Conservation (phyloP, 2,329 filamentous ascomycete genomes). For the Curvularia eragrostidis region DNA sequence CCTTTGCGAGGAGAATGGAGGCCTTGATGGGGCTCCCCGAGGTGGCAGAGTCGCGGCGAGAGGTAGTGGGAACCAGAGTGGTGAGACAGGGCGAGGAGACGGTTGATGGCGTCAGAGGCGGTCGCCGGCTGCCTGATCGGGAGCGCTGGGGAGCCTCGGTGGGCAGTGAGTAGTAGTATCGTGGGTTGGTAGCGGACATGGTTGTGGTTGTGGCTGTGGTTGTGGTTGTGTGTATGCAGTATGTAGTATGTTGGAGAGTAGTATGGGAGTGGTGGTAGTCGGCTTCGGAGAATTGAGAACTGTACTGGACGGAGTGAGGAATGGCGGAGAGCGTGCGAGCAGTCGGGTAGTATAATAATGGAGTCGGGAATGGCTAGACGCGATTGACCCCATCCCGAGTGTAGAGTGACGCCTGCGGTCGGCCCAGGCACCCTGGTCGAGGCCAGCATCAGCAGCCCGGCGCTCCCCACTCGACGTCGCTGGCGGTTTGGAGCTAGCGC, state of each 20-base stretch:
- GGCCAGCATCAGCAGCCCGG: conserved; percentile 46
- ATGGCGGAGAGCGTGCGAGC: conserved; percentile 18
- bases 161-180: conserved; percentile 50
- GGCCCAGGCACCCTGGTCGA: conserved; percentile 40
- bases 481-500: conserved; percentile 36
- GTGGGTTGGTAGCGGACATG: conserved; percentile 43
- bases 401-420: conserved; percentile 41
- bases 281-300: conserved; percentile 24
- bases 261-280: conserved; percentile 1
- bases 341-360: conserved; percentile 42
- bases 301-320: conserved; percentile 15
- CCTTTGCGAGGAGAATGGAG: conserved; percentile 52
- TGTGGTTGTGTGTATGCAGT: background rate
- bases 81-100: conserved; percentile 55
- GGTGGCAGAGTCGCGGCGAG: conserved; percentile 50
- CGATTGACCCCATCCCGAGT: conserved; percentile 49
- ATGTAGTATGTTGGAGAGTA: background rate
- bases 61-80: conserved; percentile 49
- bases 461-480: conserved; percentile 41
- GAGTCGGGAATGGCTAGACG: conserved; percentile 42
- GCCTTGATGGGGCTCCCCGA: conserved; percentile 52
- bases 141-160: conserved; percentile 45
- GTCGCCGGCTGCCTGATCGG: conserved; percentile 49
- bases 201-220: conserved; percentile 23
- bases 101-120: conserved; percentile 55